Evolutionary conservation across 345 rosid species (phyloP).

Genomic region (Boechera divaricarpa): DNA sequence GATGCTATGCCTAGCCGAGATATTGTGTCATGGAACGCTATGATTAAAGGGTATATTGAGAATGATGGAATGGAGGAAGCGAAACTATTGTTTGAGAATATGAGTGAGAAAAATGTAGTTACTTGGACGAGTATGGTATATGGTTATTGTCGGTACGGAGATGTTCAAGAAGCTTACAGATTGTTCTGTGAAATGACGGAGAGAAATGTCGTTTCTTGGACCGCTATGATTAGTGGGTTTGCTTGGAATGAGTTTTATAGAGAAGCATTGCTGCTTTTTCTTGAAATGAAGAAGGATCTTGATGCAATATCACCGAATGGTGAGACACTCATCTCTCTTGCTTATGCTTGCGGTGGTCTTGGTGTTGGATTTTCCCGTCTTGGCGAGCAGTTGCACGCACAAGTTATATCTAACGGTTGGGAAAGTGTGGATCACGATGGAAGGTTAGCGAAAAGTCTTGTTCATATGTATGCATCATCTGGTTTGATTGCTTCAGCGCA

Average conservation of each 20-base stretch:
- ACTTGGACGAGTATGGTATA: constrained; percentile 73
- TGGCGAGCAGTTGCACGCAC: constrained; percentile 72
- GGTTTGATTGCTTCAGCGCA: constrained; percentile 62
- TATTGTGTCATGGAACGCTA: constrained; percentile 62
- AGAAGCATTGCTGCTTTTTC: constrained; percentile 55
- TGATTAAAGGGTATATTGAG: constrained; percentile 60
- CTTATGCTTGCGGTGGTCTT: constrained; percentile 73
- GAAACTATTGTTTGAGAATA: constrained; percentile 55
- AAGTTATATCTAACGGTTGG: constrained; percentile 52
- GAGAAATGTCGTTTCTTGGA: constrained; percentile 76
- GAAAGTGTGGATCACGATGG: constrained; percentile 60
- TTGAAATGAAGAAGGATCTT: constrained; percentile 60
- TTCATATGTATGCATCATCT: constrained; percentile 69
- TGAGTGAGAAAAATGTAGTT: constrained; percentile 62
- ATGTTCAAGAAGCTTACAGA: constrained; percentile 53
- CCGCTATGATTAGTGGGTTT: constrained; percentile 69
- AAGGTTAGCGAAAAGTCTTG: constrained; percentile 67
- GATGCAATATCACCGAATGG: constrained; percentile 53
- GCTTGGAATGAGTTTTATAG: constrained; percentile 58
- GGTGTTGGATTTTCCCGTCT: constrained; percentile 55
- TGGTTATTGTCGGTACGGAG: constrained; percentile 57
- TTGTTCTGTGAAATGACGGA: constrained; percentile 59
- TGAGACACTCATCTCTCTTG: constrained; percentile 74
- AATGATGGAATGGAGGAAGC: constrained; percentile 57
- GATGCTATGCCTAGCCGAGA: constrained; percentile 50